Base-by-base conservation (phyloP, 352 stramenopile species). In the Peronospora belbahrii region DNA sequence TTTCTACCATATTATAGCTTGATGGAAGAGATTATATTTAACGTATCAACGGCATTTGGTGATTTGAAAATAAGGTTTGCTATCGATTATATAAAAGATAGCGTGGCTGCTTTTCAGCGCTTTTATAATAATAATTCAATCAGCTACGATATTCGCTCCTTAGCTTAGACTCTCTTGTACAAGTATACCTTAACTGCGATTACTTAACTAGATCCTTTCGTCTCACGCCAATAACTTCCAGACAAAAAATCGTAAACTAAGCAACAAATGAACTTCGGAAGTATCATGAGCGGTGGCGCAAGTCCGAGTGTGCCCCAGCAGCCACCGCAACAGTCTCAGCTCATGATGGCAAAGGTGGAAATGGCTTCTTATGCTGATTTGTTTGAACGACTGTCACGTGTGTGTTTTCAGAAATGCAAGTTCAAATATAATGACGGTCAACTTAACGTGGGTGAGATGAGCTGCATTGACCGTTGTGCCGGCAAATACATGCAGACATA, bases 401-500 rank as follows among this genome's bases (percentile, higher is more conserved):
- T 94, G 36, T 97, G 89, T 61, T 95, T 95, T 73, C 83, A 96
- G 62, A 97, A 97, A 65, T 97, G 89, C 80, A 87, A 96, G 52
- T 88, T 92, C 51, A 97, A 96, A 69, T 96, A 97, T 71, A 94
- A 91, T 40, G 95, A 99, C 63, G 79, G 85, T 39, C 94, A 99
- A 62, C 74, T 99, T 6, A 95, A 96, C 44, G 79, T 99, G 22
- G 95, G 94, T 56, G 95, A 99, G 78, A 98, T 98, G 93, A 96
- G 75, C 64, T 99, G 95, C 74, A 95, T 97, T 49, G 95, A 99
- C 79, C 88, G 95, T 56, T 99, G 95, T 64, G 88, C 97, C 23
- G 78, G 88, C 48, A 98, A 98, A 72, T 99, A 98, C 75, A 92
- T 98, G 72, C 89, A 99, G 63, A 75, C 90, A 22, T 96, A 98